Base-by-base conservation (phyloP, 139 green algal species). In the Pseudopediastrum boryanum region DNA sequence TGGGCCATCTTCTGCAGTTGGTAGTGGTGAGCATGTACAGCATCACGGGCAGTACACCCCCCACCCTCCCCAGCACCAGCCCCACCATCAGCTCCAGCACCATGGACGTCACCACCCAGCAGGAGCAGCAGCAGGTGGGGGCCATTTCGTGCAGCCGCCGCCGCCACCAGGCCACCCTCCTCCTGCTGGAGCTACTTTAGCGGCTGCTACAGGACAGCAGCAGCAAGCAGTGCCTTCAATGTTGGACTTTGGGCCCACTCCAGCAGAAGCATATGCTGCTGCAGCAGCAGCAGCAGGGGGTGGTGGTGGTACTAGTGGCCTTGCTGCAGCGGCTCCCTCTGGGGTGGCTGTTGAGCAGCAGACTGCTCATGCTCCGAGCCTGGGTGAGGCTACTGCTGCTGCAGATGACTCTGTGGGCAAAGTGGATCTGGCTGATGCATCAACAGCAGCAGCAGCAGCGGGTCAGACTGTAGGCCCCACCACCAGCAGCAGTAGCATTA, bases 191-290 rank as follows among this genome's bases (percentile, higher is more conserved):
- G n/a, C n/a, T n/a, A n/a, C n/a, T n/a, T n/a, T n/a, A n/a, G n/a
- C n/a, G n/a, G n/a, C n/a, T n/a, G n/a, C n/a, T n/a, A n/a, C n/a
- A n/a, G n/a, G n/a, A n/a, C 29, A 69, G 61, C 35, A 44, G 56
- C 33, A 77, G 48, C 29, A 50, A 2, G 21, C 35, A 31, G 50
- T 52, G 16, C 51, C 51, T 12, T 68, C 51, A 29, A 51, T 78
- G 27, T 39, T 78, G 5, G 71, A 78, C 51, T 78, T 78, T 78
- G 71, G 71, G 5, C 71, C 71, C 31, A 78, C 71, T 2, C 71
- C 71, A 27, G 71, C 71, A 36, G 71, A 78, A 23, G 71, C 71
- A 21, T 78, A 78, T 78, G 71, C 54, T 36, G 61, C 74, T 41
- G 74, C 59, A 69, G 71, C 69, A 31, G 44, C 44, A 43, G 43